These are phyloP conservation scores for Tuctoria greenei DNA, from an alignment of 176 grass and related monocot genomes.

Conservation along the genomic window DNA sequence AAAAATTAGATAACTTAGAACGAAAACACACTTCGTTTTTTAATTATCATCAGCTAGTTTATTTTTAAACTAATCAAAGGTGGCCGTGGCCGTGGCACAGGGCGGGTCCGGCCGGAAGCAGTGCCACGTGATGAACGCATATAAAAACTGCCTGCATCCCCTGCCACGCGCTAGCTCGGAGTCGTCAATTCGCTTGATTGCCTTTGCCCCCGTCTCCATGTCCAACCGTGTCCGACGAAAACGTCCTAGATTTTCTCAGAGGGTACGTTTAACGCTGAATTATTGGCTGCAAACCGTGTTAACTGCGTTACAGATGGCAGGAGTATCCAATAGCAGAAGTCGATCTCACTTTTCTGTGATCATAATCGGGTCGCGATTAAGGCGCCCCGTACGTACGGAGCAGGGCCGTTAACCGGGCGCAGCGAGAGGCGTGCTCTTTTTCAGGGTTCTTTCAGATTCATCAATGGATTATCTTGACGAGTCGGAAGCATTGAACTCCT, in stretches of 20 bases:
- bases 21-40: no score
- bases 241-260: not conserved
- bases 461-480: not conserved
- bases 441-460: constrained; percentile 14
- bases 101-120: not conserved
- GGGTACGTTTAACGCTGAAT: no score
- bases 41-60: no score
- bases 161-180: not conserved
- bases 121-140: constrained; percentile 15
- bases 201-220: not conserved
- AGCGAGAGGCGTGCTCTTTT: not conserved
- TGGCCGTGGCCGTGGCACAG: not conserved
- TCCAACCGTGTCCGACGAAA: not conserved
- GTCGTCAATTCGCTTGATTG: constrained; percentile 3
- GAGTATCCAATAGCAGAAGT: not conserved
- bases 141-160: constrained; percentile 8
- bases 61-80: no score
- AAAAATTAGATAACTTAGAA: no score
- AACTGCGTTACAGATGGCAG: not conserved
- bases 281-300: not conserved
- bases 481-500: not conserved
- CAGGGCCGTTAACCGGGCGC: not conserved
- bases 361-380: not conserved
- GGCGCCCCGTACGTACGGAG: not conserved
- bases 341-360: not conserved